These are phyloP conservation scores for Xylaria sp. DNA, from an alignment of 2,329 filamentous ascomycete species.

Conservation along the genomic window DNA sequence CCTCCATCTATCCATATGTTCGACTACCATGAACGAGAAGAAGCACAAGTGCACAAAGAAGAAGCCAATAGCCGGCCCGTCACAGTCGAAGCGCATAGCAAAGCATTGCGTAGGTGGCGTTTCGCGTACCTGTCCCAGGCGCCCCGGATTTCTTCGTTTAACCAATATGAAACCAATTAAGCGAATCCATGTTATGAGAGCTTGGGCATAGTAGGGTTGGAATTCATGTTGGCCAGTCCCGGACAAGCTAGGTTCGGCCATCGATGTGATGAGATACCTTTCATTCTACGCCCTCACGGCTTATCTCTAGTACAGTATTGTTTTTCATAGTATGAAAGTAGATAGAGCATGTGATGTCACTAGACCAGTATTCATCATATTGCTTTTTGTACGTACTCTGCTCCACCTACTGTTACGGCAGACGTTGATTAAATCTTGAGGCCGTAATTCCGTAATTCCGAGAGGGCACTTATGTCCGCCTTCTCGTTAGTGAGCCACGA, in stretches of 20 bases:
- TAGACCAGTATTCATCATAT: not conserved
- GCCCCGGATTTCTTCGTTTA: constrained; percentile 10
- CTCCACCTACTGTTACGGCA: not conserved
- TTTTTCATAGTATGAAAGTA: not conserved
- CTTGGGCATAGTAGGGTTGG: constrained; percentile 1
- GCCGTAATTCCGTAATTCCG: constrained; percentile 1
- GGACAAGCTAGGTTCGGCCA: not conserved
- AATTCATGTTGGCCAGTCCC: not conserved
- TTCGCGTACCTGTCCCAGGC: constrained; percentile 17
- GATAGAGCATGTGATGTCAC: not conserved
- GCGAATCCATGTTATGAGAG: constrained; percentile 18
- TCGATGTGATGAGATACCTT: not conserved
- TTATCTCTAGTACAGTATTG: not conserved
- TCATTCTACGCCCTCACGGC: not conserved
- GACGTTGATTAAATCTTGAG: not conserved
- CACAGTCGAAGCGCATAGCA: not conserved
- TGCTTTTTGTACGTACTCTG: not conserved
- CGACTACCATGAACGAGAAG: constrained; percentile 5
- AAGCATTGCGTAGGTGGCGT: constrained; percentile 30
- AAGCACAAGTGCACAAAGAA: not conserved
- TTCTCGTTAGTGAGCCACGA: constrained; percentile 5
- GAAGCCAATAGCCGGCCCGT: constrained; percentile 9
- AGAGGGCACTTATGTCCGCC: constrained; percentile 11
- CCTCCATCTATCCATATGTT: constrained; percentile 18
- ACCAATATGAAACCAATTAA: constrained; percentile 33